These are phyloP conservation scores for Bauhinia variegata DNA, from an alignment of 306 rosid genomes.

Conservation along the genomic window DNA sequence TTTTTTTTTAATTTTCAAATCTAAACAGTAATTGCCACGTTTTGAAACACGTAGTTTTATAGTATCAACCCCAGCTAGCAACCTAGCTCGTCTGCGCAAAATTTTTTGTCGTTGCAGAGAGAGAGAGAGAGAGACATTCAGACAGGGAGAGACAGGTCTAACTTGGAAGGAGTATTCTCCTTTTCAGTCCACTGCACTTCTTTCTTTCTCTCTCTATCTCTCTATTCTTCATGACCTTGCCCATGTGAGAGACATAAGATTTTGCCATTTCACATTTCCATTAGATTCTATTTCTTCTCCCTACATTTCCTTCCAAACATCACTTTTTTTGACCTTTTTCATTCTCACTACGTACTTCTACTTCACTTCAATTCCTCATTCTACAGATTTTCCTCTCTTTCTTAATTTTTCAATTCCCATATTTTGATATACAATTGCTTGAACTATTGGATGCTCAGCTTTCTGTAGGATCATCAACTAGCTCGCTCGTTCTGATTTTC, in stretches of 20 bases:
- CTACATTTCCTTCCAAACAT: neutral
- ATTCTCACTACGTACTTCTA: constrained; percentile 32
- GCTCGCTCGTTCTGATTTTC: constrained; percentile 3
- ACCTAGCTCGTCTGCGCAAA: constrained; percentile 15
- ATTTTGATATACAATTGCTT: constrained; percentile 35
- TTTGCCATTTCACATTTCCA: neutral
- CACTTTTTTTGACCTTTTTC: neutral
- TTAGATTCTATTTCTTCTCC: constrained; percentile 8
- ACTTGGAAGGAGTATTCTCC: constrained; percentile 33
- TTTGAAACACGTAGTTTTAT: constrained; percentile 28
- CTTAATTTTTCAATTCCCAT: neutral
- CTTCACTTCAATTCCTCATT: constrained; percentile 49
- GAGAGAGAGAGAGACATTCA: constrained; percentile 29
- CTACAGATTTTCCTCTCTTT: constrained; percentile 10
- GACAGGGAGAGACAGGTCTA: constrained; percentile 40
- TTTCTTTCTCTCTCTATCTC: constrained; percentile 11
- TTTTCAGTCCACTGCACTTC: constrained; percentile 65
- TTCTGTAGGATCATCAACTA: constrained; percentile 25
- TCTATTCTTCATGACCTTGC: too few species aligned
- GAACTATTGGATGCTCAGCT: constrained; percentile 18
- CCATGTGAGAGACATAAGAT: neutral
- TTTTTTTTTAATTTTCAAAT: too few species aligned
- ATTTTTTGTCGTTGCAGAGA: constrained; percentile 39
- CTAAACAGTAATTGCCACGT: constrained; percentile 25
- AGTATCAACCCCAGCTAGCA: constrained; percentile 19